Evolutionary conservation across 345 rosid species (phyloP).

Genomic region (Aegle marmelos): DNA sequence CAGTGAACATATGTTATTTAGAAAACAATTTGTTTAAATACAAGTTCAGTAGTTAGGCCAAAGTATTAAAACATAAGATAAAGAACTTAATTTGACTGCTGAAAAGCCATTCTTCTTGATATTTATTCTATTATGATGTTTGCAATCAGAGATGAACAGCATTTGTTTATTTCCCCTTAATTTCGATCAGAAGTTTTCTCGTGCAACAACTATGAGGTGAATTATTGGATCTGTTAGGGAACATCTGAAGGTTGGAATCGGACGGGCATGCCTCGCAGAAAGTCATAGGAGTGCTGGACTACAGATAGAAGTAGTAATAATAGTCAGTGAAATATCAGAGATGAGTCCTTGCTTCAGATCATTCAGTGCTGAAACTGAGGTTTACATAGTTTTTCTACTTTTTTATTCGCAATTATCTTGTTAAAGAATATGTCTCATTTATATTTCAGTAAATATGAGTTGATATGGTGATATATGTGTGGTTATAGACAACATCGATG

Average conservation of each 20-base stretch:
- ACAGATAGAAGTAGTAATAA: slow-evolving; percentile 62
- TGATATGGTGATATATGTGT: not conserved
- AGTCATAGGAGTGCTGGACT: slow-evolving; percentile 46
- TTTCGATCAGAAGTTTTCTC: not conserved
- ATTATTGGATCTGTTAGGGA: slow-evolving; percentile 38
- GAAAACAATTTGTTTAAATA: not conserved
- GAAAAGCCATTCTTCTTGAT: not conserved
- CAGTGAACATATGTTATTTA: not conserved
- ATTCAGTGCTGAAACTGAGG: slow-evolving; percentile 64
- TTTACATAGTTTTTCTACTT: slow-evolving; percentile 15
- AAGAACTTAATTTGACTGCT: not conserved
- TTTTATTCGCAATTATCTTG: not conserved
- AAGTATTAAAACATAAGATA: not conserved
- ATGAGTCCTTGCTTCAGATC: slow-evolving; percentile 41
- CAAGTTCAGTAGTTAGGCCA: not conserved
- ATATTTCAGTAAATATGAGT: not conserved
- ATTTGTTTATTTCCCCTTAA: not conserved
- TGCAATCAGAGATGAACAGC: not conserved
- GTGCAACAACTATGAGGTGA: not conserved
- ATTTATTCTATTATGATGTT: not conserved
- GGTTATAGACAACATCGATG: not conserved
- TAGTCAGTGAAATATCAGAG: slow-evolving; percentile 53
- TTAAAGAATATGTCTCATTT: not conserved
- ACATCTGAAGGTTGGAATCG: slow-evolving; percentile 69
- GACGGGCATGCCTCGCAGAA: slow-evolving; percentile 44